Evolutionary conservation across 2,329 filamentous ascomycete species (phyloP).

Genomic region (Nemania bipapillata): DNA sequence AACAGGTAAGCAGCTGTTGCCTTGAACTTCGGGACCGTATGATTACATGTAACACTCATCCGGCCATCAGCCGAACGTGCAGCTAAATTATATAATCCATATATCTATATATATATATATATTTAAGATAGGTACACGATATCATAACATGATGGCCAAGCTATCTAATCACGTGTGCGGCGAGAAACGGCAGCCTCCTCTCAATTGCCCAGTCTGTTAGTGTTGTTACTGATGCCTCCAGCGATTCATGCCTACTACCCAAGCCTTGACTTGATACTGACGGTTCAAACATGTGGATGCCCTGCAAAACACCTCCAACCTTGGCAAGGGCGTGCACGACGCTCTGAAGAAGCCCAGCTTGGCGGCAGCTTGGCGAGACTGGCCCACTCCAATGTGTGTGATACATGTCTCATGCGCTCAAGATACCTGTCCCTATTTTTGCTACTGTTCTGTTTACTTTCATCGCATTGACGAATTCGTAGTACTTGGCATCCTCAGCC

Average conservation of each 20-base stretch:
- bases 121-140: too few relatives aligned
- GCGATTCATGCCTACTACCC: conserved; percentile 4
- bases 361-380: conserved; percentile 52
- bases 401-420: conserved; percentile 43
- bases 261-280: neutral
- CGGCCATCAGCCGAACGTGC: neutral
- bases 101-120: too few relatives aligned
- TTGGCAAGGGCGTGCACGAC: conserved; percentile 4
- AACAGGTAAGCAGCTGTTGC: too few relatives aligned
- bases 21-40: too few relatives aligned
- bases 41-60: neutral
- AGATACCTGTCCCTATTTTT: conserved; percentile 1
- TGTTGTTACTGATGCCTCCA: conserved; percentile 6
- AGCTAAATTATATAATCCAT: neutral
- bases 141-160: too few relatives aligned
- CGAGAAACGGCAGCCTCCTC: too few relatives aligned
- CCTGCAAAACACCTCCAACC: conserved; percentile 10
- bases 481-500: conserved; percentile 49
- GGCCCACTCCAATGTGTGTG: conserved; percentile 45
- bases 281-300: neutral
- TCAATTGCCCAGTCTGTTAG: neutral
- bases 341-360: conserved; percentile 34
- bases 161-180: too few relatives aligned
- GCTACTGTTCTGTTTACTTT: conserved; percentile 34
- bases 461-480: conserved; percentile 49